These are phyloP conservation scores for Ilyonectria mors-panacis DNA, from an alignment of 2,329 filamentous ascomycete species.

Conservation along the genomic window DNA sequence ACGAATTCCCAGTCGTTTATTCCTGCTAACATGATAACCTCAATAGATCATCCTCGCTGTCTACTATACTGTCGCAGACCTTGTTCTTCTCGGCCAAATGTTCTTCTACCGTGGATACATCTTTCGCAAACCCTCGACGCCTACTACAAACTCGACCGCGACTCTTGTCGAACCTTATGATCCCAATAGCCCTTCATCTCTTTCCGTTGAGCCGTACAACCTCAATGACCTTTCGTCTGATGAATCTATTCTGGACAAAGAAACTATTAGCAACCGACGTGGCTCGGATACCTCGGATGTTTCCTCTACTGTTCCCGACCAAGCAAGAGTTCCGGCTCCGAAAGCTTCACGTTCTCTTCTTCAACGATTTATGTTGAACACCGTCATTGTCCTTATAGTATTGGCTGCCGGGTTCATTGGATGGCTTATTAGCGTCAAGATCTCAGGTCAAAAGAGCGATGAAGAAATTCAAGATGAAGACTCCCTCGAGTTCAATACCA, in stretches of 20 bases:
- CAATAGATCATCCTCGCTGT: slow-evolving; percentile 89
- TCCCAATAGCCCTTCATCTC: slow-evolving; percentile 56
- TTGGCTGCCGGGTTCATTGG: slow-evolving; percentile 86
- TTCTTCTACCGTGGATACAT: slow-evolving; percentile 96
- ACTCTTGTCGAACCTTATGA: slow-evolving; percentile 62
- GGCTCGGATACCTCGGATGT: slow-evolving; percentile 73
- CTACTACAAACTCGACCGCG: slow-evolving; percentile 58
- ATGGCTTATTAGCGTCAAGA: slow-evolving; percentile 78
- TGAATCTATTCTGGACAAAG: slow-evolving; percentile 18
- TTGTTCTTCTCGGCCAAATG: slow-evolving; percentile 89
- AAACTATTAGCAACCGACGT: slow-evolving; percentile 58
- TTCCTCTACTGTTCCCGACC: slow-evolving; percentile 86
- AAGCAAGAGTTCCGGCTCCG: slow-evolving; percentile 64
- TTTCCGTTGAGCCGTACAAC: neutral
- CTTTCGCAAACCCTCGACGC: slow-evolving; percentile 67
- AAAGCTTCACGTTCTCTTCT: slow-evolving; percentile 64
- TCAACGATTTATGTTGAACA: slow-evolving; percentile 80
- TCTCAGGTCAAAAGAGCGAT: slow-evolving; percentile 58
- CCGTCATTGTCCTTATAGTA: slow-evolving; percentile 82
- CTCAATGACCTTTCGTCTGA: neutral
- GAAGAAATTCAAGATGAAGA: slow-evolving; percentile 58
- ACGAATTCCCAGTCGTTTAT: neutral
- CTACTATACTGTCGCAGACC: slow-evolving; percentile 93
- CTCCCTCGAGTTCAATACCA: slow-evolving; percentile 75
- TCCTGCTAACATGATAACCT: slow-evolving; percentile 28